Evolutionary conservation across 2,329 filamentous ascomycete species (phyloP), one percentile per base, ranked within the genome.

Genomic region (Didymella segeticola): DNA sequence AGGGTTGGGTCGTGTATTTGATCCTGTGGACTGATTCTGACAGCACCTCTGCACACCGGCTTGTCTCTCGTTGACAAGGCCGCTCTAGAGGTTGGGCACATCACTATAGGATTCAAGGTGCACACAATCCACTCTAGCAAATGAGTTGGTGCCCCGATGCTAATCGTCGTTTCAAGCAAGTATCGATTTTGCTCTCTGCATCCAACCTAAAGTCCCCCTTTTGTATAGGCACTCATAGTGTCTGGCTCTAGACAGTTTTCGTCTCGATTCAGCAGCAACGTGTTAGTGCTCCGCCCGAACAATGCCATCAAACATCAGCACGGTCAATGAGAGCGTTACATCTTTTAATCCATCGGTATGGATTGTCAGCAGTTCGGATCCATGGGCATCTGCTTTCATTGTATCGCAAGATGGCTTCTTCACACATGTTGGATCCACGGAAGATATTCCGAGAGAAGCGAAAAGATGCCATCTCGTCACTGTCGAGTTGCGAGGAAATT

Each of bases 311-410:
- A 37, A 36, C 38, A 29, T 5, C 6, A 10, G n/a, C 5, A 30
- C 23, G 5, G n/a, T 4, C 2, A 5, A 31, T n/a, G 45, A 54
- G n/a, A 45, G 51, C 33, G 37, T 57, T 12, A 62, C 64, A 17
- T 69, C 61, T 41, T 64, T 69, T 29, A 72, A 74, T 43, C 71
- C 66, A 26, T 53, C 46, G n/a, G 61, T 74, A 1, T 74, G 67
- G 56, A 75, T 71, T 4, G 51, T 71, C 23, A 46, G 71, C 27
- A 7, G 19, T 0, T 43, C 38, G 2, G 38, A 47, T 2, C 60
- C 64, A 15, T 60, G 58, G 56, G 64, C 60, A 7, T 64, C 66
- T 22, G 72, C 60, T 2, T 74, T 75, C 53, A 64, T 71, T 33
- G 69, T 73, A 9, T 61, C 67, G 6, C 36, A 58, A 0, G 43